Evolutionary conservation across 352 stramenopile genomes (phyloP).

Genomic region (Phytophthora pini): DNA sequence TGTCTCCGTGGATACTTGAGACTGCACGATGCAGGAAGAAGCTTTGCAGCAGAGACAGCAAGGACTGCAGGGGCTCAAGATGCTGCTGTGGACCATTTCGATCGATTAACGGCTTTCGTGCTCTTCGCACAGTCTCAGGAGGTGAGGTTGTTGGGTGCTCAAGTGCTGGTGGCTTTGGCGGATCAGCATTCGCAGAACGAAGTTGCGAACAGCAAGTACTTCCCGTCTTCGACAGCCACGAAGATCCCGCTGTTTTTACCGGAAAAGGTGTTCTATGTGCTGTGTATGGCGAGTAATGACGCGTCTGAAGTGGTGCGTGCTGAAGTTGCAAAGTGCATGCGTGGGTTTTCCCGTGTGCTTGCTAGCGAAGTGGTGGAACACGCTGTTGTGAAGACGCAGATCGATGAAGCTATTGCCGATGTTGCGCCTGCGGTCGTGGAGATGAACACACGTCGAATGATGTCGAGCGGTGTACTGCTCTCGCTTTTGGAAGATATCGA

Average conservation of each 20-base stretch:
- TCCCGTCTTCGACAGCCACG: constrained; percentile 14
- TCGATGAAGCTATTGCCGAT: constrained; percentile 57
- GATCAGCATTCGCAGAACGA: constrained; percentile 34
- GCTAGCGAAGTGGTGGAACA: constrained; percentile 40
- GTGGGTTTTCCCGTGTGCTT: constrained; percentile 30
- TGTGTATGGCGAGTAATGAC: constrained; percentile 53
- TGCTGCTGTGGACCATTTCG: constrained; percentile 33
- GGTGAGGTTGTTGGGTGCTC: constrained; percentile 42
- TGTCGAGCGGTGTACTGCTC: constrained; percentile 65
- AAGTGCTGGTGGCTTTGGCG: constrained; percentile 40
- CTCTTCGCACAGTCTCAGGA: constrained; percentile 37
- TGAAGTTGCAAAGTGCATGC: constrained; percentile 50
- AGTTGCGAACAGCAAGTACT: constrained; percentile 30
- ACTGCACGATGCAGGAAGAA: constrained; percentile 48
- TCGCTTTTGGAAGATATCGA: constrained; percentile 66
- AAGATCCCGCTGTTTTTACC: constrained; percentile 32
- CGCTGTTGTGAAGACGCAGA: constrained; percentile 57
- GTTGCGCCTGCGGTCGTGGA: constrained; percentile 40
- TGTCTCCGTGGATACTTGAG: constrained; percentile 65
- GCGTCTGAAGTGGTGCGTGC: constrained; percentile 38
- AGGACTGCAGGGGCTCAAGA: not conserved
- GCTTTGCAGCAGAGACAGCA: constrained; percentile 12
- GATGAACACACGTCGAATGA: constrained; percentile 58
- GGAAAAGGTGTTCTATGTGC: constrained; percentile 51
- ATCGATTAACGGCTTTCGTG: constrained; percentile 41